Evolutionary conservation across 257 asterid species (phyloP), one percentile per base, ranked within the genome.

Genomic region (Nicotiana undulata): DNA sequence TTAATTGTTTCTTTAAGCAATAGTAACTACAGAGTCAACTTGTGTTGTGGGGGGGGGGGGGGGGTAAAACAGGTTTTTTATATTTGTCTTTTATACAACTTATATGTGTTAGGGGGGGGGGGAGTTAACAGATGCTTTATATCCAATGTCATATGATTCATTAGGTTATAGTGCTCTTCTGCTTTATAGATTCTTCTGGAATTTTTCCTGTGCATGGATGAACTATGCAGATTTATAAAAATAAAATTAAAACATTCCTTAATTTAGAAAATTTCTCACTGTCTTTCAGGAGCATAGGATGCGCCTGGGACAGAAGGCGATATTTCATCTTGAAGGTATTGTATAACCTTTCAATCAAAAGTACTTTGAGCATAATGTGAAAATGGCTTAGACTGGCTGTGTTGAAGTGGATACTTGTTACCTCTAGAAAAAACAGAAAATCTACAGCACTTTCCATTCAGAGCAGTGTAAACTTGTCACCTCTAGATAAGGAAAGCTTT

Each of bases 321-420:
- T 95, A 86, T 95, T 95, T 86, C 99, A 95, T 88, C 97, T 95
- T 79, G 99, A 95, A 95, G 98, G 99, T 95, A 90, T 18, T 87
- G 79, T 72, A 10, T 34, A 59, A 22, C 31, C 49, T 80, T 31
- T 59, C 56, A 37, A n/a, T 67, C 40, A 37, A 8, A 40, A 44
- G 6, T 34, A 67, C 76, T 37, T 67, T 34, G 76, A 63, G 40
- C 53, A 49, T 79, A 12, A 28, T 18, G 15, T 24, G 59, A 24
- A 26, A 53, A 63, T 4, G 32, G n/a, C 9, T 32, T 11, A 26
- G 52, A 67, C 32, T 11, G 56, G 32, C 58, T 68, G 56, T 31
- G 44, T 68, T 68, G 77, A 28, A 40, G 28, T 10, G 58, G 17
- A 67, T n/a, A 13, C 77, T 40, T 40, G 77, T 46, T 52, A 68